Evolutionary conservation across 2,329 filamentous ascomycete species (phyloP).

Genomic region (Aureobasidium namibiae): DNA sequence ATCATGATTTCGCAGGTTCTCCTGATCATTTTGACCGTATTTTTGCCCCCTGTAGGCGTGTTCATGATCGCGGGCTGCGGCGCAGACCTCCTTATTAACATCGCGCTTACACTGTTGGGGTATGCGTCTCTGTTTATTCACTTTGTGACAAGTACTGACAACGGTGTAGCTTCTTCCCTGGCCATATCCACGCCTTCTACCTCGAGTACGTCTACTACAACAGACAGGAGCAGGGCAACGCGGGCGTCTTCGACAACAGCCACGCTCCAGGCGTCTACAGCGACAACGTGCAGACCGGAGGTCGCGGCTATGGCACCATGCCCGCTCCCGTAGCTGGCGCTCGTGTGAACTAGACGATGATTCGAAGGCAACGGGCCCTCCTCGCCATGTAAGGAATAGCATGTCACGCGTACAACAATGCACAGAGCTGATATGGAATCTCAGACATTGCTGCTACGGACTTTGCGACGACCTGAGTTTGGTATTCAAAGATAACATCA

Average conservation of each 20-base stretch:
- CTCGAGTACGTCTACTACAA: constrained; percentile 77
- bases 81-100: constrained; percentile 41
- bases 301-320: constrained; percentile 29
- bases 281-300: constrained; percentile 64
- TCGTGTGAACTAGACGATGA: constrained; percentile 22
- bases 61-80: constrained; percentile 42
- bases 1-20: constrained; percentile 30
- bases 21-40: constrained; percentile 38
- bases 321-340: constrained; percentile 38
- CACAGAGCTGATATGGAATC: too few relatives aligned
- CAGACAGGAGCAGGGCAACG: constrained; percentile 54
- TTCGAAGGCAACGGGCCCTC: too few relatives aligned
- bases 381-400: not conserved
- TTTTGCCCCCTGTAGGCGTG: constrained; percentile 42
- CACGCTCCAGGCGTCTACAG: constrained; percentile 65
- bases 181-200: constrained; percentile 69
- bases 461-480: too few relatives aligned
- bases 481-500: too few relatives aligned
- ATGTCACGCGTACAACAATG: too few relatives aligned
- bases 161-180: constrained; percentile 51
- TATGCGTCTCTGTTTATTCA: constrained; percentile 17
- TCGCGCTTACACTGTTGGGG: constrained; percentile 38
- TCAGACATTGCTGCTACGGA: too few relatives aligned
- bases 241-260: constrained; percentile 46
- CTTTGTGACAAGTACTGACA: too few relatives aligned